phyloP scores from a whole-genome alignment of 345 rosid species.

The Pistacia atlantica region DNA sequence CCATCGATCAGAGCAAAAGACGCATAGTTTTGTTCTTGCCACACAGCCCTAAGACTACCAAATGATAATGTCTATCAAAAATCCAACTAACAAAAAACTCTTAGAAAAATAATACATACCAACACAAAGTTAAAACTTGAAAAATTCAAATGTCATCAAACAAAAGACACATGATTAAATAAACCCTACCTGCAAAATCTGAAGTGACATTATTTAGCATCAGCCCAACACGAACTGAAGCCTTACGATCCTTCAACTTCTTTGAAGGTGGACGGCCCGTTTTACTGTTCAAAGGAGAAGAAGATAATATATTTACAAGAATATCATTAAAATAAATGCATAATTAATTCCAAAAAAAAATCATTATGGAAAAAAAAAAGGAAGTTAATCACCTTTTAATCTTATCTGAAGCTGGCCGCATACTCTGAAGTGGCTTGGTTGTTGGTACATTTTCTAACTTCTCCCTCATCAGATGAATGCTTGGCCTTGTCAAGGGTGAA shows the following conservation, averaged over 20 bases:
- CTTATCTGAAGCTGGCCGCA: constrained; percentile 64
- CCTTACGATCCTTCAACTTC: constrained; percentile 83
- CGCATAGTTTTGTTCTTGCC: neutral
- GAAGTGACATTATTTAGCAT: constrained; percentile 46
- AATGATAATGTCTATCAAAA: neutral
- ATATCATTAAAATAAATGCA: neutral
- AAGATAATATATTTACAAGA: constrained; percentile 18
- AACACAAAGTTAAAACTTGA: neutral
- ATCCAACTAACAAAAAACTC: neutral
- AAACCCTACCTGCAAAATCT: constrained; percentile 64
- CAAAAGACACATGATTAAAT: neutral
- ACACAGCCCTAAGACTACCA: neutral
- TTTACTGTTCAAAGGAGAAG: constrained; percentile 59
- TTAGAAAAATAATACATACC: neutral
- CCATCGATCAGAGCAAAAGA: neutral
- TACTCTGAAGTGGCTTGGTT: constrained; percentile 62
- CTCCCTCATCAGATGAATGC: constrained; percentile 53
- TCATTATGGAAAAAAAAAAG: neutral
- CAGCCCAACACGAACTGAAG: constrained; percentile 52
- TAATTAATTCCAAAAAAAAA: neutral
- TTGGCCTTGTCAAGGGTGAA: constrained; percentile 52
- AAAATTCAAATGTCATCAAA: neutral
- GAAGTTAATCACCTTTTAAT: constrained; percentile 62
- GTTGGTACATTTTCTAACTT: constrained; percentile 57
- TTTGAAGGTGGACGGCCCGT: constrained; percentile 81